A percentile compares a stretch with the other conserved stretches of the same genome.
Evolutionary conservation across 2,329 filamentous ascomycete species (phyloP).

Genomic region (Xylaria sp.): DNA sequence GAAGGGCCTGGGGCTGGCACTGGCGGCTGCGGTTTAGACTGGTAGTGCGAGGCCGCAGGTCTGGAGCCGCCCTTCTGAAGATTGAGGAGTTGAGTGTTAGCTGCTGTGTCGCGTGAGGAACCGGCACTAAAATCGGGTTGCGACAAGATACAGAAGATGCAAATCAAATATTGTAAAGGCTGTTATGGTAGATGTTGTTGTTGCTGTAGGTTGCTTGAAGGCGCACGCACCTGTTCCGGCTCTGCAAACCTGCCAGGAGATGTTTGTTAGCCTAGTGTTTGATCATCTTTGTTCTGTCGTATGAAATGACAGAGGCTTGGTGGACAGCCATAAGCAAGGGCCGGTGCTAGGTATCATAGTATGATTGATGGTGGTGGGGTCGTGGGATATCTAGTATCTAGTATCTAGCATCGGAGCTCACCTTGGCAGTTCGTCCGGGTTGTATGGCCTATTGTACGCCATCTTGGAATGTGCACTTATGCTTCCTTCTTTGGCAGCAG

Average conservation of each 20-base stretch:
- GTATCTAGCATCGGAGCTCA: slow-evolving; percentile 58
- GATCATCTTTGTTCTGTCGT: slow-evolving; percentile 22
- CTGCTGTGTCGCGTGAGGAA: slow-evolving; percentile 20
- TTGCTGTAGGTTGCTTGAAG: neutral
- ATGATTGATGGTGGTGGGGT: slow-evolving; percentile 45
- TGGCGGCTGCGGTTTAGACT: slow-evolving; percentile 60
- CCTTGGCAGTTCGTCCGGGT: slow-evolving; percentile 95
- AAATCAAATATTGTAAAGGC: neutral
- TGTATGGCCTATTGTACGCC: slow-evolving; percentile 94
- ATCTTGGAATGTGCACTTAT: slow-evolving; percentile 60
- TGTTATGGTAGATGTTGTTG: neutral
- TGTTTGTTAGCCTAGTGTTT: slow-evolving; percentile 29
- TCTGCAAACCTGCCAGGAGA: slow-evolving; percentile 60
- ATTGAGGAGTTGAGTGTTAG: slow-evolving; percentile 29
- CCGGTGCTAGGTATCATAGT: slow-evolving; percentile 13
- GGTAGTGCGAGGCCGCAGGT: slow-evolving; percentile 56
- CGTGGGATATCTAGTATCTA: slow-evolving; percentile 18
- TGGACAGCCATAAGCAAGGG: slow-evolving; percentile 11
- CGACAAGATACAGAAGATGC: slow-evolving; percentile 5
- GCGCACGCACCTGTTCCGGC: slow-evolving; percentile 57
- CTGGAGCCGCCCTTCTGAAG: slow-evolving; percentile 38
- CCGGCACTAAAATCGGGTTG: neutral
- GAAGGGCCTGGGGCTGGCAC: slow-evolving; percentile 54
- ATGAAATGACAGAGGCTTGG: neutral
- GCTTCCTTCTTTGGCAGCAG: neutral